Conservation (phyloP, 129 eudicot genomes). For the Chrysanthemum lavandulifolium region DNA sequence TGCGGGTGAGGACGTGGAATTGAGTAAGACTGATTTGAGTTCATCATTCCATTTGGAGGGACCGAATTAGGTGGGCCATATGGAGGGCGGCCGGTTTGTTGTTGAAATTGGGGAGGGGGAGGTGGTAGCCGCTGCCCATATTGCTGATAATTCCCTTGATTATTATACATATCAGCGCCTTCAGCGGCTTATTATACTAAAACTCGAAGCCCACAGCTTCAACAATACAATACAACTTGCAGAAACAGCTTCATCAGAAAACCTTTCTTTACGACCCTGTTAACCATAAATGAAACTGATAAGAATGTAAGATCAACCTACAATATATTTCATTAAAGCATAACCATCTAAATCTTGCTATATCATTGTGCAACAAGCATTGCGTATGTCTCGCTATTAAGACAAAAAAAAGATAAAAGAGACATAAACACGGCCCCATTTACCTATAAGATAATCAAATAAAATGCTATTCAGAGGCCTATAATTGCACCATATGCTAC, state of each 20-base stretch:
- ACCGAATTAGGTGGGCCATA: constrained; percentile 31
- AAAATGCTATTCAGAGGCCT: too few relatives aligned
- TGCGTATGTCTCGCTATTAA: too few relatives aligned
- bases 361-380: too few relatives aligned
- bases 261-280: constrained; percentile 15
- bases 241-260: constrained; percentile 24
- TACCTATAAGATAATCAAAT: too few relatives aligned
- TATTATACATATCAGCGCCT: constrained; percentile 37
- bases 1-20: constrained; percentile 35
- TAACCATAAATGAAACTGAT: constrained; percentile 19
- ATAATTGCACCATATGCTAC: too few relatives aligned
- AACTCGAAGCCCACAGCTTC: constrained; percentile 19
- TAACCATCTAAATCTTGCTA: background rate
- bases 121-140: constrained; percentile 40
- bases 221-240: constrained; percentile 14
- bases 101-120: constrained; percentile 44
- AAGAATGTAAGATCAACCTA: constrained; percentile 17
- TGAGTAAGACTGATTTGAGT: constrained; percentile 41
- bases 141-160: constrained; percentile 59
- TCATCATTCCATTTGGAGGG: constrained; percentile 36
- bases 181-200: background rate
- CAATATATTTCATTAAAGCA: background rate
- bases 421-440: too few relatives aligned
- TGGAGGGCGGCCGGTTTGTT: constrained; percentile 16
- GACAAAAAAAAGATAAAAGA: too few relatives aligned